Evolutionary conservation across 805 yeast species (phyloP).

Genomic region (Hemisphaericaspora nanyangensis): DNA sequence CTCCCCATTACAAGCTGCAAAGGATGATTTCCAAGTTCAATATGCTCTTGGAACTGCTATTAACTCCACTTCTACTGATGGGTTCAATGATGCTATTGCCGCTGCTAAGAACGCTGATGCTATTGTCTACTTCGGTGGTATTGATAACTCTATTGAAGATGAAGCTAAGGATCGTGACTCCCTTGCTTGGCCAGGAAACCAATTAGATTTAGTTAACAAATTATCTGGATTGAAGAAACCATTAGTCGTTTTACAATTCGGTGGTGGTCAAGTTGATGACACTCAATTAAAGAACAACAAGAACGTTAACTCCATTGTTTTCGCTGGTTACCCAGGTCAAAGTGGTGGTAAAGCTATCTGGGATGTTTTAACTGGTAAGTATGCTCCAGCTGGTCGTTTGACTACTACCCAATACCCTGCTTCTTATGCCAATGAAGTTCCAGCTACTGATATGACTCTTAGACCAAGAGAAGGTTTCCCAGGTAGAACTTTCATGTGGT

Average conservation of each 20-base stretch:
- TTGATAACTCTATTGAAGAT: conserved; percentile 5
- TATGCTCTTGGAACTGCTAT: conserved; percentile 4
- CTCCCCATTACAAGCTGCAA: conserved; percentile 6
- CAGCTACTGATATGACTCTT: conserved; percentile 5
- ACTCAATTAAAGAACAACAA: conserved; percentile 4
- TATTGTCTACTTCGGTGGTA: conserved; percentile 7
- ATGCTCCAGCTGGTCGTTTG: conserved; percentile 8
- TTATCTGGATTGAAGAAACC: conserved; percentile 5
- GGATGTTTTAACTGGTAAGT: conserved; percentile 3
- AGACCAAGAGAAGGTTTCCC: conserved; percentile 5
- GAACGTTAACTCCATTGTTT: conserved; percentile 7
- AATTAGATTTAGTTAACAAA: conserved; percentile 5
- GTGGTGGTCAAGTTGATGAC: conserved; percentile 7
- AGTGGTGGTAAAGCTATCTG: conserved; percentile 6
- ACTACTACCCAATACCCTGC: conserved; percentile 7
- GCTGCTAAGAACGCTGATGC: conserved; percentile 6
- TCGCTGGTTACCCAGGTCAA: conserved; percentile 9
- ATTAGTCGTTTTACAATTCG: conserved; percentile 5
- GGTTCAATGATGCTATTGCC: conserved; percentile 3
- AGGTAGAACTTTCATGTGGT: conserved; percentile 8
- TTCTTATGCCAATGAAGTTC: conserved; percentile 3
- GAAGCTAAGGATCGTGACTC: conserved; percentile 5
- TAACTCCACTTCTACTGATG: conserved; percentile 3
- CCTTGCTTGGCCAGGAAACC: conserved; percentile 5
- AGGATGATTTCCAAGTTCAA: conserved; percentile 3